Evolutionary conservation across 116 monocot species (phyloP).

Genomic region (Cymodocea nodosa): DNA sequence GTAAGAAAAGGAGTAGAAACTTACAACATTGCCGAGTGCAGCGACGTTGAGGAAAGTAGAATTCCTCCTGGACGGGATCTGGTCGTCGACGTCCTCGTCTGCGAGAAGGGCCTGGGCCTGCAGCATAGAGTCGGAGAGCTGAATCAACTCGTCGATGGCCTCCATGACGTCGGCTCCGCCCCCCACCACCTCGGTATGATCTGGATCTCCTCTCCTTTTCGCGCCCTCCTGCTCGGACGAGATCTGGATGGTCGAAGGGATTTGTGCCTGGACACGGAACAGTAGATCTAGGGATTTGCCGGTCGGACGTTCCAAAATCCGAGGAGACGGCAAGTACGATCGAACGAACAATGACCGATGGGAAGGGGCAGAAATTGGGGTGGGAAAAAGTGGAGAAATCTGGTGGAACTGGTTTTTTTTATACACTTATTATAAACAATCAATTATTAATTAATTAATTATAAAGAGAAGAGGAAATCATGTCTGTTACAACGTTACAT

Average conservation of each 20-base stretch:
- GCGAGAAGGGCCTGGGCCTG: constrained; percentile 69
- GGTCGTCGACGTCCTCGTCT: constrained; percentile 72
- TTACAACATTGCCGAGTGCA: constrained; percentile 86
- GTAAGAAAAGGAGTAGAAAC: constrained; percentile 1
- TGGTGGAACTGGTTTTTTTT: no score
- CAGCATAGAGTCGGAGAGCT: constrained; percentile 79
- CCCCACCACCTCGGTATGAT: constrained; percentile 2
- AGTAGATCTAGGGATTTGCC: constrained; percentile 2
- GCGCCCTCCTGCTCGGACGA: not conserved
- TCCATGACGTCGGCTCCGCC: constrained; percentile 38
- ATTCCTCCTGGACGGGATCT: constrained; percentile 24
- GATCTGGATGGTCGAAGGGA: not conserved
- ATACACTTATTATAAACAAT: no score
- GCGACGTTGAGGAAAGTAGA: constrained; percentile 87
- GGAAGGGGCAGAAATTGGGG: no score
- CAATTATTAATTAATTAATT: no score
- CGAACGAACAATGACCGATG: no score
- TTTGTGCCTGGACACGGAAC: no score
- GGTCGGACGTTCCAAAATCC: not conserved
- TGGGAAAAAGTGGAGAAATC: no score
- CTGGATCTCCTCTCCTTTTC: not conserved
- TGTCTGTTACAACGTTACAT: no score
- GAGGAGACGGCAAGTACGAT: not conserved
- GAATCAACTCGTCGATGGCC: constrained; percentile 77
- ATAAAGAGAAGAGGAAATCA: no score